Conservation (phyloP, 139 green algal genomes). For the Gonium pectorale region DNA sequence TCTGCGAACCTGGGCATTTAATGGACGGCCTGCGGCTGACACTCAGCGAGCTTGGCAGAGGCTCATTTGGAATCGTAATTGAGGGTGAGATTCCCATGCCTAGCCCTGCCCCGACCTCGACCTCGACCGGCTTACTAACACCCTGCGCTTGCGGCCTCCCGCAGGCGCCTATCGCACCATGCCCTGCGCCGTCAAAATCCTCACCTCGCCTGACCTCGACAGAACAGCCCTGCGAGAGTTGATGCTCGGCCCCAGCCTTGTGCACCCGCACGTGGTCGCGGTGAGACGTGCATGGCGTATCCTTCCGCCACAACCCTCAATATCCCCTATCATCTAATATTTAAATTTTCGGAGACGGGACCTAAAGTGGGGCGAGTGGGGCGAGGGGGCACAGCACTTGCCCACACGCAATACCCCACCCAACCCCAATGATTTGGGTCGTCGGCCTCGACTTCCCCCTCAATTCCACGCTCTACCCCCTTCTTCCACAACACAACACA, state of each 20-base stretch:
- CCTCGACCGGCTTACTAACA: neutral
- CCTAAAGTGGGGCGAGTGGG: too few relatives aligned
- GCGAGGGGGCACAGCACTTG: too few relatives aligned
- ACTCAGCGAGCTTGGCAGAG: neutral
- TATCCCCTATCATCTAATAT: too few relatives aligned
- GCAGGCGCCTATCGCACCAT: neutral
- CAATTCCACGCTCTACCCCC: too few relatives aligned
- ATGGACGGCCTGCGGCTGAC: neutral
- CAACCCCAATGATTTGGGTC: too few relatives aligned
- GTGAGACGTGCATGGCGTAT: too few relatives aligned
- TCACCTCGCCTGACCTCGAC: neutral
- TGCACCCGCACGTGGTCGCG: neutral
- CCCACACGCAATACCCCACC: too few relatives aligned
- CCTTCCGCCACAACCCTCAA: too few relatives aligned
- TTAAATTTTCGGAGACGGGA: too few relatives aligned
- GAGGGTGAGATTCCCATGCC: neutral
- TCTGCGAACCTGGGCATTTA: neutral
- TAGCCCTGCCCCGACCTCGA: neutral
- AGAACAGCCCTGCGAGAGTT: neutral
- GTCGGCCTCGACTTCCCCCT: too few relatives aligned
- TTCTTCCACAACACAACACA: too few relatives aligned
- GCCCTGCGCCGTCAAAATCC: neutral
- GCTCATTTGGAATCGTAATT: neutral
- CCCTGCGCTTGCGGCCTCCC: neutral
- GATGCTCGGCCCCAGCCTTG: neutral